phyloP scores from a whole-genome alignment of 495 filamentous ascomycete genomes.

The Beverwykella pulmonaria region DNA sequence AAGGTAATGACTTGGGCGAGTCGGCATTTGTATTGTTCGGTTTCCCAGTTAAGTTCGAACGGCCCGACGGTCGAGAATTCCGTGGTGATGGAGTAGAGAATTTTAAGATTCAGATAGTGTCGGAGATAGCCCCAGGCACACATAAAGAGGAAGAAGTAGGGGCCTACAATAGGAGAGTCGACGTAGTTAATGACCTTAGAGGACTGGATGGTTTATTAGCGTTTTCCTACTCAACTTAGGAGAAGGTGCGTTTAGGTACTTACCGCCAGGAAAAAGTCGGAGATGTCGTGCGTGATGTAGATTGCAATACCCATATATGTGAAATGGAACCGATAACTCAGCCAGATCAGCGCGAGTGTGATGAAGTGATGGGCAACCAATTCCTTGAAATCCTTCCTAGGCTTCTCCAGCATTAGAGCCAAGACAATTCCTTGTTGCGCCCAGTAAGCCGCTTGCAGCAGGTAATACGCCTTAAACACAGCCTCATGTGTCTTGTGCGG shows the following conservation, averaged over 20 bases:
- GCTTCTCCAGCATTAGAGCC: slow-evolving; percentile 87
- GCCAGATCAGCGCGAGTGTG: slow-evolving; percentile 79
- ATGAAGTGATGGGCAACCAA: slow-evolving; percentile 93
- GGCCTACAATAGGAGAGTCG: slow-evolving; percentile 71
- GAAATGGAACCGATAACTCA: slow-evolving; percentile 97
- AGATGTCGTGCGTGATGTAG: slow-evolving; percentile 95
- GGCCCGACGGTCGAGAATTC: slow-evolving; percentile 88
- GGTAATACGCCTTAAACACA: slow-evolving; percentile 94
- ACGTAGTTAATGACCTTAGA: slow-evolving; percentile 95
- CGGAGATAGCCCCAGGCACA: slow-evolving; percentile 87
- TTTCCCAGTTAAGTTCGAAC: slow-evolving; percentile 52
- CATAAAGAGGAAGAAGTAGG: slow-evolving; percentile 86
- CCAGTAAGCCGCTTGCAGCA: slow-evolving; percentile 96
- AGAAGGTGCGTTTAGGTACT: slow-evolving; percentile 43
- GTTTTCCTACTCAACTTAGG: background rate
- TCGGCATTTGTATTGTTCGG: slow-evolving; percentile 51
- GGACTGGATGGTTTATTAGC: slow-evolving; percentile 56
- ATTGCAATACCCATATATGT: slow-evolving; percentile 97
- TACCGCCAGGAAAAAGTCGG: slow-evolving; percentile 96
- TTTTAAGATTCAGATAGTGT: slow-evolving; percentile 86
- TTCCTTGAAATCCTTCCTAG: slow-evolving; percentile 94
- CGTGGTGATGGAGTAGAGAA: slow-evolving; percentile 81
- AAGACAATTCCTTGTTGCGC: slow-evolving; percentile 92
- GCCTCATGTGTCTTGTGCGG: slow-evolving; percentile 84
- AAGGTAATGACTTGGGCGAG: slow-evolving; percentile 47